Evolutionary conservation across 2,329 filamentous ascomycete species (phyloP).

Genomic region (Dactylellina sp.): DNA sequence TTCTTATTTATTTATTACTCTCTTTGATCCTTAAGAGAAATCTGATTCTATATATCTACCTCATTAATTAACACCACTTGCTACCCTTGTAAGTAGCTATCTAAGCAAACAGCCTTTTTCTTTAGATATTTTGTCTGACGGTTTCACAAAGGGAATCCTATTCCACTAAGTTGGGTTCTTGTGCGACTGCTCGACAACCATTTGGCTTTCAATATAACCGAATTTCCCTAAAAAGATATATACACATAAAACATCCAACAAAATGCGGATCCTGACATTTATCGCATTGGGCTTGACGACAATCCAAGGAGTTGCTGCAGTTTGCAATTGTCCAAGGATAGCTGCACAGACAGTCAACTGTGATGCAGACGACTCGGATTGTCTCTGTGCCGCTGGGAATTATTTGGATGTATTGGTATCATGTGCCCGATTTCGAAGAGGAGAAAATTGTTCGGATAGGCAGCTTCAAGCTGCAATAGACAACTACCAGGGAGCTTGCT

Average conservation of each 20-base stretch:
- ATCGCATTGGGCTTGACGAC: constrained; percentile 29
- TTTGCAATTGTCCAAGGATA: constrained; percentile 34
- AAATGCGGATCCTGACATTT: constrained; percentile 45
- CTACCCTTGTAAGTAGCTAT: constrained; percentile 20
- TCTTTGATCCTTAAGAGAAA: constrained; percentile 25
- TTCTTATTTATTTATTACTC: constrained; percentile 13
- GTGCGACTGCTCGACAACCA: constrained; percentile 3
- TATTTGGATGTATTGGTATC: constrained; percentile 29
- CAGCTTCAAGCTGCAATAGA: constrained; percentile 25
- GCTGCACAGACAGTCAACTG: constrained; percentile 29
- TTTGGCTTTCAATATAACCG: not conserved
- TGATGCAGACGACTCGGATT: constrained; percentile 25
- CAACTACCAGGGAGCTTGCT: constrained; percentile 12
- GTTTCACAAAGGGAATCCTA: constrained; percentile 31
- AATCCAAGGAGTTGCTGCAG: constrained; percentile 36
- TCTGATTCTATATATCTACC: constrained; percentile 19
- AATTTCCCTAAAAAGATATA: constrained; percentile 28
- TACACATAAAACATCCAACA: constrained; percentile 11
- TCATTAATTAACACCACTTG: not conserved
- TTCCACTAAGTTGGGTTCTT: constrained; percentile 10
- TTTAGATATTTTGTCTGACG: constrained; percentile 34
- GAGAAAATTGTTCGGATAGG: constrained; percentile 39
- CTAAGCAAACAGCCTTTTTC: constrained; percentile 5
- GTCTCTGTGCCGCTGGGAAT: constrained; percentile 25
- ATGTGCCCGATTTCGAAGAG: constrained; percentile 38